A percentile compares a stretch with the other conserved stretches of the same genome.
Evolutionary conservation across 192 early-diverging fungal species (phyloP).

Genomic region (Coemansia sp.): DNA sequence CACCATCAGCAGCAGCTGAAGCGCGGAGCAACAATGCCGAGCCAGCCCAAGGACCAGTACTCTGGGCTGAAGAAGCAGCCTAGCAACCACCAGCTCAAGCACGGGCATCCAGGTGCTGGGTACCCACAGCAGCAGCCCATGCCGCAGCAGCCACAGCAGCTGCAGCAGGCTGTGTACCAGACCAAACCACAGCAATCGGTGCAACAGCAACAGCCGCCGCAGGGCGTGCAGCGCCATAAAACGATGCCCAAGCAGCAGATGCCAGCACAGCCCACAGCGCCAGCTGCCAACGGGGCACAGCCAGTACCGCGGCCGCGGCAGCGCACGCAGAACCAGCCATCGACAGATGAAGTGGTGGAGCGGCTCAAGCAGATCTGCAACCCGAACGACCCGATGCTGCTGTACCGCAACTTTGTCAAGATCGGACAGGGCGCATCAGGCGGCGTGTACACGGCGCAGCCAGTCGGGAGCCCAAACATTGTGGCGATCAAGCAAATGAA

Average conservation of each 20-base stretch:
- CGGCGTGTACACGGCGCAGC: constrained; percentile 90
- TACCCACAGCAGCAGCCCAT: constrained; percentile 32
- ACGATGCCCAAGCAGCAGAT: constrained; percentile 53
- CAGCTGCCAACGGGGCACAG: constrained; percentile 50
- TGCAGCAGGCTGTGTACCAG: constrained; percentile 13
- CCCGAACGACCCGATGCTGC: constrained; percentile 79
- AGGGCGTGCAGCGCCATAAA: constrained; percentile 36
- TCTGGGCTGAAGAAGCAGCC: constrained; percentile 38
- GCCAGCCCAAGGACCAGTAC: constrained; percentile 20
- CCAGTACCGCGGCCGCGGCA: constrained; percentile 64
- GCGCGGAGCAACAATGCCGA: constrained; percentile 44
- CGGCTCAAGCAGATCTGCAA: constrained; percentile 87
- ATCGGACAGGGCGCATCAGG: constrained; percentile 98
- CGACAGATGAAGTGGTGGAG: constrained; percentile 93
- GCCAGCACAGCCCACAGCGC: constrained; percentile 53
- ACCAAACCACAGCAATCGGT: constrained; percentile 22
- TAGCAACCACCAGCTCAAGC: constrained; percentile 51
- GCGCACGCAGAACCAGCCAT: constrained; percentile 72
- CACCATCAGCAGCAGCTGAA: constrained; percentile 17
- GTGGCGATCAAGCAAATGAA: constrained; percentile 97
- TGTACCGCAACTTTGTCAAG: constrained; percentile 94
- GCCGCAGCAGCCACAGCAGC: constrained; percentile 15
- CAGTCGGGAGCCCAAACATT: constrained; percentile 65
- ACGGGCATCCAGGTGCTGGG: constrained; percentile 22
- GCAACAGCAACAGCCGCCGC: not conserved